Conservation (phyloP, 2,329 filamentous ascomycete species). For the Tolypocladium ovalisporum region DNA sequence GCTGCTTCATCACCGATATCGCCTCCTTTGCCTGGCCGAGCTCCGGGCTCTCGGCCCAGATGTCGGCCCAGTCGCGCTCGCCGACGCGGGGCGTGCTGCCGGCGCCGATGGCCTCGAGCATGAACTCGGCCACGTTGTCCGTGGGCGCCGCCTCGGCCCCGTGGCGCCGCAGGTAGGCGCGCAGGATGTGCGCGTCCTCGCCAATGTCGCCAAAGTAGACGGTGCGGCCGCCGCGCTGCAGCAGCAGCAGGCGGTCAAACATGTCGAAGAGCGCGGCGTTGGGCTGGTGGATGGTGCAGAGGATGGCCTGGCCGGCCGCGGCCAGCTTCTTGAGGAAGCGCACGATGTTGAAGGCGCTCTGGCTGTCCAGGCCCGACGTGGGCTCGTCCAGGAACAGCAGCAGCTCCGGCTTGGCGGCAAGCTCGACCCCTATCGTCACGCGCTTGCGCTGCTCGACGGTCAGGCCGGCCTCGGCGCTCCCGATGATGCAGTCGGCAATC, state of each 20-base stretch:
- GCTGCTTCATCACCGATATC: slow-evolving; percentile 55
- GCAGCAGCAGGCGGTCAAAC: slow-evolving; percentile 71
- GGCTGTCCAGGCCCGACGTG: slow-evolving; percentile 53
- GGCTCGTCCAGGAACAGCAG: slow-evolving; percentile 73
- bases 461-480: slow-evolving; percentile 54
- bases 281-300: slow-evolving; percentile 87
- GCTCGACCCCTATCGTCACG: slow-evolving; percentile 84
- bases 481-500: slow-evolving; percentile 49
- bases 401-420: slow-evolving; percentile 71
- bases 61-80: slow-evolving; percentile 66
- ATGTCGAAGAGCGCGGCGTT: slow-evolving; percentile 79
- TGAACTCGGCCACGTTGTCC: slow-evolving; percentile 62
- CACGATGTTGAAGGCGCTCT: slow-evolving; percentile 67
- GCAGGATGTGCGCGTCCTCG: slow-evolving; percentile 58
- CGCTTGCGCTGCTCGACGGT: slow-evolving; percentile 59
- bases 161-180: slow-evolving; percentile 48
- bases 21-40: slow-evolving; percentile 53
- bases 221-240: slow-evolving; percentile 67
- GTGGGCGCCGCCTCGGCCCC: slow-evolving; percentile 47
- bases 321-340: slow-evolving; percentile 69
- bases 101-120: slow-evolving; percentile 76
- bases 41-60: slow-evolving; percentile 67
- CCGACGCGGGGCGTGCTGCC: slow-evolving; percentile 63
- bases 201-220: slow-evolving; percentile 85
- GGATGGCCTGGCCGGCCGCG: slow-evolving; percentile 72